These are phyloP conservation scores for Erysiphe pulchra DNA, from an alignment of 2,329 filamentous ascomycete genomes.

Conservation along the genomic window DNA sequence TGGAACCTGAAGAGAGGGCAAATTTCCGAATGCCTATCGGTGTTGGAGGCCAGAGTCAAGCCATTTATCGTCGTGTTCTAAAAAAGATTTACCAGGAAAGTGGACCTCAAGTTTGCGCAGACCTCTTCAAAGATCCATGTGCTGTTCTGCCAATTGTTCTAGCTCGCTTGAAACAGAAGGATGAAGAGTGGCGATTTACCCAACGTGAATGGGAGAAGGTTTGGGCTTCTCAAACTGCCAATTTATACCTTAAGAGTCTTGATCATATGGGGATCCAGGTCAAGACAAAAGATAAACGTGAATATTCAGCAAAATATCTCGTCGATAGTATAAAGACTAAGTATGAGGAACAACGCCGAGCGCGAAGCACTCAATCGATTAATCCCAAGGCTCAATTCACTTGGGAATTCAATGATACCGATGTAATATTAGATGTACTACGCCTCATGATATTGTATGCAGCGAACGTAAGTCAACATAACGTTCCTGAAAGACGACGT, in stretches of 20 bases:
- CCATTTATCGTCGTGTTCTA: slow-evolving; percentile 88
- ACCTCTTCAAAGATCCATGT: slow-evolving; percentile 65
- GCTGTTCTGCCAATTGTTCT: slow-evolving; percentile 74
- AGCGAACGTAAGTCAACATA: slow-evolving; percentile 42
- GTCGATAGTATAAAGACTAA: slow-evolving; percentile 79
- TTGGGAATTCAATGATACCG: slow-evolving; percentile 47
- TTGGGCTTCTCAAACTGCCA: slow-evolving; percentile 86
- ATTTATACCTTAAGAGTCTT: slow-evolving; percentile 84
- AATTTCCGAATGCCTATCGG: slow-evolving; percentile 58
- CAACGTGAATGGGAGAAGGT: slow-evolving; percentile 98
- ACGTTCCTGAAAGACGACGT: slow-evolving; percentile 45
- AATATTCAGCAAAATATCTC: slow-evolving; percentile 71
- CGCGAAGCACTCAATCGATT: slow-evolving; percentile 35
- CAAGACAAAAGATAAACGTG: slow-evolving; percentile 73
- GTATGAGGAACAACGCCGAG: slow-evolving; percentile 67
- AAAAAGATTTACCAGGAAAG: slow-evolving; percentile 93
- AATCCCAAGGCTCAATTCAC: slow-evolving; percentile 46
- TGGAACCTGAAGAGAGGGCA: slow-evolving; percentile 46
- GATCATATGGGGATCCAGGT: slow-evolving; percentile 89
- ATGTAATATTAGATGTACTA: slow-evolving; percentile 35
- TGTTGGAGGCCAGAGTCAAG: slow-evolving; percentile 77
- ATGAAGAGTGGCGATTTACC: slow-evolving; percentile 92
- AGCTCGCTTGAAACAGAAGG: slow-evolving; percentile 76
- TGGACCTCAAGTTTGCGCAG: slow-evolving; percentile 61
- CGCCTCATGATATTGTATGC: slow-evolving; percentile 38